Base-by-base conservation (phyloP, 305 asterid genomes). In the Striga hermonthica region DNA sequence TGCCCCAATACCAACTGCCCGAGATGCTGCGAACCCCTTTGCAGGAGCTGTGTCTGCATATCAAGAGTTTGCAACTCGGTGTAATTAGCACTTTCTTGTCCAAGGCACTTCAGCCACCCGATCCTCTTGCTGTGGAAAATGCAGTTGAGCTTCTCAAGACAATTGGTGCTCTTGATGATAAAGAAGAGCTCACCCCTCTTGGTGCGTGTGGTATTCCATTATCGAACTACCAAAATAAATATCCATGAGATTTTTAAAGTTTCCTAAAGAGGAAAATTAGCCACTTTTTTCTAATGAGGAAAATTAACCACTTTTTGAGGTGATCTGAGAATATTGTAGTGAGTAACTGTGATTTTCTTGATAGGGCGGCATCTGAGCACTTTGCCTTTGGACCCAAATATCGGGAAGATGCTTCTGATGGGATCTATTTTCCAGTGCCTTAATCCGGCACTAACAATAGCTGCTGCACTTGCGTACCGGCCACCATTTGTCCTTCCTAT, bases 391-490 rank as follows among this genome's bases (percentile, higher is more conserved):
- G 97, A 92, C 81, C 98, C 98, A 60, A 89, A 86, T 81, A 89
- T 92, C 67, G 98, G 98, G 62, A 92, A 92, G 80, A 92, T 92
- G 98, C 97, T 92, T 79, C 95, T 92, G 56, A 89, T 89, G 98
- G 98, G 98, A 39, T 84, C 97, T 71, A 75, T 92, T 61, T 92
- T 89, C 75, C 95, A 87, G 78, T 92, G 98, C 78, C 90, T 92
- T 38, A 73, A 87, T 72, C 98, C 98, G 64, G 96, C 96, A 11
- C 74, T 92, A 72, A 87, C 97, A 28, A 92, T 92, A 79, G 97
- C 98, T 41, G 89, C 98, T 72, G 96, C 98, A 61, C 95, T 92
- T 77, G 95, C 97, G 12, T 79, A 89, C 68, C 86, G 96, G 35
- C 79, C 83, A 81, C 98, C 98, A 43, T 90, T 92, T 86, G 94